phyloP scores from a whole-genome alignment of 2,329 filamentous ascomycete genomes.

The Basipetospora sp. region DNA sequence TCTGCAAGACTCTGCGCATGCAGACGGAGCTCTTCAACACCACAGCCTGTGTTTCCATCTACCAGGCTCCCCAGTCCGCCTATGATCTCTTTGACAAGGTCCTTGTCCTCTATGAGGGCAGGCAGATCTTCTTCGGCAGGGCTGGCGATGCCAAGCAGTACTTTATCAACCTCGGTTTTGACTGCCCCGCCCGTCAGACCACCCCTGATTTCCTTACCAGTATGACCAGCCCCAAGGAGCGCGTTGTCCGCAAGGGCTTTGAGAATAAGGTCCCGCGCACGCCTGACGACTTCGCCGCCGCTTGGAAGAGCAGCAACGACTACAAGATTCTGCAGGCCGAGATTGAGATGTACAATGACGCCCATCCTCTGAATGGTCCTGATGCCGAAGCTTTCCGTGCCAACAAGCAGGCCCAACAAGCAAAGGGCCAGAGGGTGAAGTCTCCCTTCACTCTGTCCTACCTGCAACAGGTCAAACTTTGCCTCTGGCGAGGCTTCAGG shows the following conservation, averaged over 20 bases:
- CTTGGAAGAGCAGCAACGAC: conserved; percentile 41
- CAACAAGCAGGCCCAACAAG: conserved; percentile 39
- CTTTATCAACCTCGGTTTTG: conserved; percentile 52
- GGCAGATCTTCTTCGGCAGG: conserved; percentile 49
- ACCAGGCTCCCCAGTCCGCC: conserved; percentile 50
- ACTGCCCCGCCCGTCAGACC: conserved; percentile 51
- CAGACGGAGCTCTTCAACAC: conserved; percentile 52
- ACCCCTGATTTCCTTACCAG: conserved; percentile 60
- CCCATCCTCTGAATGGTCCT: conserved; percentile 39
- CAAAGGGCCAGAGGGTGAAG: conserved; percentile 43
- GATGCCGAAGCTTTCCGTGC: conserved; percentile 42
- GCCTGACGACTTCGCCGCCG: conserved; percentile 44
- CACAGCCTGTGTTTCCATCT: conserved; percentile 58
- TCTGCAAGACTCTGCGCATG: conserved; percentile 54
- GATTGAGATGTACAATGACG: conserved; percentile 34
- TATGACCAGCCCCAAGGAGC: conserved; percentile 47
- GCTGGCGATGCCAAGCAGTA: conserved; percentile 46
- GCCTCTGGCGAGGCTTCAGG: conserved; percentile 65
- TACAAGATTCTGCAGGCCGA: conserved; percentile 30
- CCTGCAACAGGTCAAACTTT: conserved; percentile 59
- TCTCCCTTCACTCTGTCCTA: conserved; percentile 78
- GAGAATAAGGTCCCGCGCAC: conserved; percentile 42
- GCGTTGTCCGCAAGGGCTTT: conserved; percentile 39
- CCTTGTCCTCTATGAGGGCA: conserved; percentile 42
- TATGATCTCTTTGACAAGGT: conserved; percentile 53